Evolutionary conservation across 2,329 filamentous ascomycete genomes (phyloP).

Genomic region (Penicillium digitatum): DNA sequence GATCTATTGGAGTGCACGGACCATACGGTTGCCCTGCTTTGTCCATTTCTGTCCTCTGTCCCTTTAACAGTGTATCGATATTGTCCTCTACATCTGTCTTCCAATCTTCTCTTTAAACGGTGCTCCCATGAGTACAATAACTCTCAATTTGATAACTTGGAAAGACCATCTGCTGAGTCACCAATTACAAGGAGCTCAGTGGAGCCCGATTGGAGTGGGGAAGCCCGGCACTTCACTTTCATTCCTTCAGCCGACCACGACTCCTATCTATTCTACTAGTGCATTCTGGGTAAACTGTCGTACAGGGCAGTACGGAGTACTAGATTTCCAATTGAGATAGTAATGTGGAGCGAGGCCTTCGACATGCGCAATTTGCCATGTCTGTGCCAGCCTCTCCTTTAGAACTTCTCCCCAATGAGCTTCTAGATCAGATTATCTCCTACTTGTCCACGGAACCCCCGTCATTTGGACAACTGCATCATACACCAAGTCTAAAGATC

Average conservation of each 20-base stretch:
- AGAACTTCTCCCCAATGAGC: conserved; percentile 55
- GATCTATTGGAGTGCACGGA: not conserved
- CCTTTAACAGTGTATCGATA: too few relatives aligned
- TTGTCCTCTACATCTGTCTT: not conserved
- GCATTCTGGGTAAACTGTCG: not conserved
- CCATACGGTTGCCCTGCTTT: not conserved
- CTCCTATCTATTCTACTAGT: not conserved
- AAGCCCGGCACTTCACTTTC: conserved; percentile 20
- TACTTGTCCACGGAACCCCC: conserved; percentile 51
- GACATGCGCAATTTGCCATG: conserved; percentile 29
- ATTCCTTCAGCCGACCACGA: conserved; percentile 15
- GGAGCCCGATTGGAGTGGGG: conserved; percentile 17
- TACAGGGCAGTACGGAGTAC: not conserved
- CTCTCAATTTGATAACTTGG: not conserved
- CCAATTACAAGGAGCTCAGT: conserved; percentile 21
- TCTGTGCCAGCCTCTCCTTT: conserved; percentile 11
- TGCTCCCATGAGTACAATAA: too few relatives aligned
- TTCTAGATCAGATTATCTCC: conserved; percentile 56
- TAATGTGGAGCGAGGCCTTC: conserved; percentile 19
- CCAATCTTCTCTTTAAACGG: not conserved
- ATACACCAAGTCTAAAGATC: conserved; percentile 49
- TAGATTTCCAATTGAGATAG: not conserved
- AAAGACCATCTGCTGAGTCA: conserved; percentile 14
- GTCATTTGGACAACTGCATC: conserved; percentile 48
- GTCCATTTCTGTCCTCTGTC: not conserved